phyloP scores from a whole-genome alignment of 139 green algal species.

The Volvox africanus region DNA sequence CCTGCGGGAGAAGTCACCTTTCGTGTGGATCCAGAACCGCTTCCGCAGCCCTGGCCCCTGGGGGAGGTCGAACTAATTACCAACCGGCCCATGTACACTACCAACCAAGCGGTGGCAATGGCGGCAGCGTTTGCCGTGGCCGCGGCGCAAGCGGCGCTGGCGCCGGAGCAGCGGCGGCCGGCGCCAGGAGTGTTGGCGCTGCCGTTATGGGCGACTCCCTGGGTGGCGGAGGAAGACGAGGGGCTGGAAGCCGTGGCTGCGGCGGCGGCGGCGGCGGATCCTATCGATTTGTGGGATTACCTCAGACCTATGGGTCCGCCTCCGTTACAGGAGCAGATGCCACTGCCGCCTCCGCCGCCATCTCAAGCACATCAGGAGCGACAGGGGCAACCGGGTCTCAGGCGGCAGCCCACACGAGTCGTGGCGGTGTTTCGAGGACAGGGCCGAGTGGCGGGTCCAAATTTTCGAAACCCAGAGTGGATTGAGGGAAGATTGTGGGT shows the following conservation, averaged over 20 bases:
- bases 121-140: neutral
- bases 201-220: conserved; percentile 28
- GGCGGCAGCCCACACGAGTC: neutral
- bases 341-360: neutral
- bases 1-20: conserved; percentile 54
- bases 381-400: neutral
- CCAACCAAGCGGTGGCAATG: neutral
- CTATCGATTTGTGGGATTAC: conserved; percentile 4
- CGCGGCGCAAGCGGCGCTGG: neutral
- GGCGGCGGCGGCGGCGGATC: conserved; percentile 12
- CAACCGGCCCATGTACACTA: neutral
- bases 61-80: conserved; percentile 37
- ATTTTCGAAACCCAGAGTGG: conserved; percentile 47
- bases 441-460: conserved; percentile 40
- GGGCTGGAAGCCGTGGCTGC: neutral
- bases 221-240: too few relatives aligned
- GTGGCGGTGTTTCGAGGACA: conserved; percentile 43
- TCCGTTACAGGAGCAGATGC: neutral
- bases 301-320: neutral
- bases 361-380: neutral
- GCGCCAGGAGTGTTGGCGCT: neutral
- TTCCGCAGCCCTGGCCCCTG: conserved; percentile 49
- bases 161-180: neutral
- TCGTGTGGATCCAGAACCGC: conserved; percentile 39
- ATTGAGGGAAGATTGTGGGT: conserved; percentile 58